These are phyloP conservation scores for Daedalea quercina DNA, from an alignment of 768 basidiomycete genomes.

Conservation along the genomic window DNA sequence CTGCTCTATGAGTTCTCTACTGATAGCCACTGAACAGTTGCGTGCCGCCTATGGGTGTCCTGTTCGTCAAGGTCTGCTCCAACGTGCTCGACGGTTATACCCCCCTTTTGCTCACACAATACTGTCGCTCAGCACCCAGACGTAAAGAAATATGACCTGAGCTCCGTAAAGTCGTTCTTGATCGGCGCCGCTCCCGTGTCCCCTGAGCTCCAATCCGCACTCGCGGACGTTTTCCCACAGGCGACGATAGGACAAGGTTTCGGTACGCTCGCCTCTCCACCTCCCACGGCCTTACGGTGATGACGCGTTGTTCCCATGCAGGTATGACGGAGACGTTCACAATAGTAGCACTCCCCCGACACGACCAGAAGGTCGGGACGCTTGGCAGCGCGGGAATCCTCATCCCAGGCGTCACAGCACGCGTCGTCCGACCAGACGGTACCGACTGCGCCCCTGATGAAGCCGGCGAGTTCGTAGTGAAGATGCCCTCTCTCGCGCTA, in stretches of 20 bases:
- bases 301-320: no score
- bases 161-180: constrained; percentile 20
- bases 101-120: neutral
- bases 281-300: no score
- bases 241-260: constrained; percentile 53
- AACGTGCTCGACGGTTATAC: neutral
- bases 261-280: constrained; percentile 29
- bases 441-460: constrained; percentile 46
- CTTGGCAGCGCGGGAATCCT: constrained; percentile 41
- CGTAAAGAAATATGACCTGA: constrained; percentile 40
- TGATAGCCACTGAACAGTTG: constrained; percentile 28
- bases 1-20: no score
- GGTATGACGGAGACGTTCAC: constrained; percentile 51
- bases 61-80: constrained; percentile 33
- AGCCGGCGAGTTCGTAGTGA: constrained; percentile 51
- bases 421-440: constrained; percentile 52
- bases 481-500: constrained; percentile 31
- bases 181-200: constrained; percentile 27
- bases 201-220: constrained; percentile 26
- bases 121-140: constrained; percentile 37
- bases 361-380: constrained; percentile 39
- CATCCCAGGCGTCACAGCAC: constrained; percentile 48
- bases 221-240: constrained; percentile 42
- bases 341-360: constrained; percentile 41
- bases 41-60: constrained; percentile 51